Conservation (phyloP, 495 filamentous ascomycete genomes). For the Penicillium antarcticum region DNA sequence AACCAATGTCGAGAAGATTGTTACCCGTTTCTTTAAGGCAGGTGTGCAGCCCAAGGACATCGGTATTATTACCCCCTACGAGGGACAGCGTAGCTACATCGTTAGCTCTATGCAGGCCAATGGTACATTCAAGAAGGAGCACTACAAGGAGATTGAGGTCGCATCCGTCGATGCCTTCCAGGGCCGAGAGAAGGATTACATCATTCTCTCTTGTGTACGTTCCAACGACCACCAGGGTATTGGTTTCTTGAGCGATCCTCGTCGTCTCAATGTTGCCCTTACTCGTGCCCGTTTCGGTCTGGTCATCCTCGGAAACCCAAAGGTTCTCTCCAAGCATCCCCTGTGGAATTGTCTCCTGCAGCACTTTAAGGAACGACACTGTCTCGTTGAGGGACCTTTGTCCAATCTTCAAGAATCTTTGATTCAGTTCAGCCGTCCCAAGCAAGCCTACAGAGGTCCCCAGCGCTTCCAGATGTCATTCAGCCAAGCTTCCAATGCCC, state of each 20-base stretch:
- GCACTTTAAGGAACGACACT: slow-evolving; percentile 97
- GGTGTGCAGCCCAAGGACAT: slow-evolving; percentile 89
- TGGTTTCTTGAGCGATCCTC: slow-evolving; percentile 96
- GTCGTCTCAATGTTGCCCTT: slow-evolving; percentile 97
- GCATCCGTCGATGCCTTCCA: slow-evolving; percentile 99
- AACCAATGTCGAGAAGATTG: slow-evolving; percentile 95
- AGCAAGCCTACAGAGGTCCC: slow-evolving; percentile 86
- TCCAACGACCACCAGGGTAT: slow-evolving; percentile 99
- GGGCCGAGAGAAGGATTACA: slow-evolving; percentile 98
- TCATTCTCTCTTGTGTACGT: slow-evolving; percentile 95
- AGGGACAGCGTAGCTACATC: slow-evolving; percentile 97
- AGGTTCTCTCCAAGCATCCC: slow-evolving; percentile 96
- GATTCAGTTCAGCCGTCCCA: slow-evolving; percentile 91
- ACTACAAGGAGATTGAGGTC: slow-evolving; percentile 98
- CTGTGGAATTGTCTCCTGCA: slow-evolving; percentile 95
- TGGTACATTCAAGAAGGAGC: slow-evolving; percentile 95
- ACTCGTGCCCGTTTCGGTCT: slow-evolving; percentile 95
- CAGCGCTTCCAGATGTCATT: slow-evolving; percentile 86
- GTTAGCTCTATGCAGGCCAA: slow-evolving; percentile 98
- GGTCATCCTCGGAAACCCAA: slow-evolving; percentile 96
- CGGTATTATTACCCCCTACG: slow-evolving; percentile 98
- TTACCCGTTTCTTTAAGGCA: slow-evolving; percentile 99
- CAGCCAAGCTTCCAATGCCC: slow-evolving; percentile 58
- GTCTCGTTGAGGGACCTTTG: slow-evolving; percentile 94
- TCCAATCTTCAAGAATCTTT: slow-evolving; percentile 93